Base-by-base conservation (phyloP, 306 rosid species). In the Acacia acuminata region DNA sequence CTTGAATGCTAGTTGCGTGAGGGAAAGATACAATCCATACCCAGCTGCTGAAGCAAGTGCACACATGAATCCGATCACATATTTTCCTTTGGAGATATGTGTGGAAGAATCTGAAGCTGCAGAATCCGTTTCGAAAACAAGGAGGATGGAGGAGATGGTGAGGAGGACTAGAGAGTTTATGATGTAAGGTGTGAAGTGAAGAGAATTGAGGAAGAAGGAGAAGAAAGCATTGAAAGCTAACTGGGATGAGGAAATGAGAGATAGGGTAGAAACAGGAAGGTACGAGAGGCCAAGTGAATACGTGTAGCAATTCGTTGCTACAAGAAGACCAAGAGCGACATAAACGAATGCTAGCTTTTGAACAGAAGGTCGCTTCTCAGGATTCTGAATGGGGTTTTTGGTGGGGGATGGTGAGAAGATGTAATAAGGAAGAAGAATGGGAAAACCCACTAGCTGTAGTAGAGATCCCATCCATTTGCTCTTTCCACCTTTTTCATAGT, bases 181-280 rank as follows among this genome's bases (percentile, higher is more conserved):
- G 30, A 89, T 81, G 68, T 22, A 79, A 70, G 85, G 79, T 25
- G 87, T 87, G 82, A 85, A 58, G 68, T 76, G 82, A 3, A 83
- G 86, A 22, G 85, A 84, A 64, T 87, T 89, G 61, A 89, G 84
- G 66, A 87, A 81, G 87, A 83, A 83, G 19, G 90, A 85, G 83
- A 89, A 83, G 27, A 89, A 20, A 25, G 89, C 88, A 77, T 75
- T 89, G 84, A 89, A 89, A 38, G 85, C 84, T 56, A 90, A 67
- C 22, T 86, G 85, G 8, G 91, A 60, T 64, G 89, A 84, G 44
- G 79, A 36, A 38, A 90, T 80, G 20, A 89, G 89, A 8, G 91
- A 61, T 67, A 44, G 86, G 24, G 91, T 87, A 11, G 93, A 85
- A 42, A 87, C 89, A 72, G 87, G 90, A 73, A 89, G 86, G 78